Evolutionary conservation across 352 stramenopile species (phyloP), one percentile per base, ranked within the genome.

Genomic region (Pythium apleroticum): DNA sequence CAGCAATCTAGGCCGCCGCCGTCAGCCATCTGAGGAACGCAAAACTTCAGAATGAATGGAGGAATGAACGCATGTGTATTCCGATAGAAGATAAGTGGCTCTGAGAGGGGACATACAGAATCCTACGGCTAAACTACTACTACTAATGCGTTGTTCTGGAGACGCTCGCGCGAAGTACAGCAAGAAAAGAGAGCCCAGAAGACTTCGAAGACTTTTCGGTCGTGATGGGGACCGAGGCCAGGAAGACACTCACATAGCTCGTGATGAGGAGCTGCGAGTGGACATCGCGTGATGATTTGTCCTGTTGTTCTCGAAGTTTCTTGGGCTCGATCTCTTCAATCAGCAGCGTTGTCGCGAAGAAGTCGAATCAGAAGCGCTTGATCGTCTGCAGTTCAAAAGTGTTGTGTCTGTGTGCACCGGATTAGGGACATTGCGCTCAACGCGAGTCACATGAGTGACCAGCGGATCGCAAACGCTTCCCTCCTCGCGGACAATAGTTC

Each of bases 401-500:
- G 57, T 31, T 0, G 24, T 12, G 37, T 27, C 41, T 30, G 14
- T 30, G 33, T n/a, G n/a, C n/a, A n/a, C 15, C 53, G 22, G 11
- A 41, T 33, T 17, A 41, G 33, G 57, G 62, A 69, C 67, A 74
- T 74, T 48, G 67, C 67, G 67, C 67, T 74, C 61, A 67, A 74
- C 67, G 65, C 63, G 52, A 54, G 24, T 43, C 28, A 50, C 35
- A 57, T 3, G 9, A 53, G 39, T 35, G 49, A 59, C 11, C 8
- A 57, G 69, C 57, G 53, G 67, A 74, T 74, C 67, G 67, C 67
- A 53, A 74, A 74, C 67, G n/a, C 54, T 74, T 69, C 67, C 66
- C 60, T 52, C n/a, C 1, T 58, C 25, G n/a, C 33, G 20, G n/a
- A 17, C 25, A 15, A 7, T 6, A 11, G 39, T 33, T 10, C 28